Evolutionary conservation across 1,284 basidiomycete species (phyloP).

Genomic region (Austroboletus rostrupii): DNA sequence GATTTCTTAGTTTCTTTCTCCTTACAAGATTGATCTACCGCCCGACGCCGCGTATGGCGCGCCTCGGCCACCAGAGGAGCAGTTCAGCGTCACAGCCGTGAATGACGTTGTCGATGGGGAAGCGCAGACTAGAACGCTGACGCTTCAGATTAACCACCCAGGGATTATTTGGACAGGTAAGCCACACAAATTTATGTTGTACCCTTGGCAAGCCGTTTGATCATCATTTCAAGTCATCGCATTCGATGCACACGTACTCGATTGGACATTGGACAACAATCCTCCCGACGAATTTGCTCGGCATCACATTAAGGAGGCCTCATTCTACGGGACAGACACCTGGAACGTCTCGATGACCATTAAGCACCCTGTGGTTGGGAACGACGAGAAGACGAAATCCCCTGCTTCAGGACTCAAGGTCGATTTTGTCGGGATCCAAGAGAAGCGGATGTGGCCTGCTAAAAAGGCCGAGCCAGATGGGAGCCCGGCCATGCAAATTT

Average conservation of each 20-base stretch:
- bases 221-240: constrained; percentile 60
- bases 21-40: constrained; percentile 69
- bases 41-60: constrained; percentile 49
- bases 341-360: constrained; percentile 74
- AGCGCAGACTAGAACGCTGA: constrained; percentile 69
- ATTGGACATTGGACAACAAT: constrained; percentile 79
- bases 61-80: constrained; percentile 42
- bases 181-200: constrained; percentile 14
- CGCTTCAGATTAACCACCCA: constrained; percentile 75
- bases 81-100: constrained; percentile 59
- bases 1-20: constrained; percentile 78
- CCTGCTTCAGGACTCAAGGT: constrained; percentile 36
- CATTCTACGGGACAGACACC: constrained; percentile 70
- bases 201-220: background rate
- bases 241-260: constrained; percentile 87
- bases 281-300: constrained; percentile 72
- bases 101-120: constrained; percentile 55
- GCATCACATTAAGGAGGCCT: constrained; percentile 90
- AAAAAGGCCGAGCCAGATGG: constrained; percentile 54
- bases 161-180: constrained; percentile 84
- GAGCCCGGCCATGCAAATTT: constrained; percentile 60
- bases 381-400: background rate
- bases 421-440: constrained; percentile 70
- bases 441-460: constrained; percentile 76
- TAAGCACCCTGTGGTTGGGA: constrained; percentile 39